Conservation (phyloP, 2,329 filamentous ascomycete species). For the Alternaria incomplexa region DNA sequence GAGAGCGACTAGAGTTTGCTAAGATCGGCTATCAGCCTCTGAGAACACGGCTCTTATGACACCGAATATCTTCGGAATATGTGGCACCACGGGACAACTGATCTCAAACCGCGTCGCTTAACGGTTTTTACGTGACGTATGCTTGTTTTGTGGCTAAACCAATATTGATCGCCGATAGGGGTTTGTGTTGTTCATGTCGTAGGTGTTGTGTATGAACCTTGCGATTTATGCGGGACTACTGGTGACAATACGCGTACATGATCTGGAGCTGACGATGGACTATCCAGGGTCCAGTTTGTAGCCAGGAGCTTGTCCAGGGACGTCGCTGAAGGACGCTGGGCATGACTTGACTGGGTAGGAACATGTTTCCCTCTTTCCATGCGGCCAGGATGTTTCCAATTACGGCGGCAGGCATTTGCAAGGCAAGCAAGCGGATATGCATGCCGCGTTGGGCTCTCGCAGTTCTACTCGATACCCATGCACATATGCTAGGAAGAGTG, state of each 20-base stretch:
- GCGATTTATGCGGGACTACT: background rate
- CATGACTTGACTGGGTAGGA: background rate
- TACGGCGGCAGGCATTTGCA: background rate
- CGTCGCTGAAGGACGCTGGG: background rate
- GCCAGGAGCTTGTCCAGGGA: background rate
- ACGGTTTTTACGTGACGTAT: background rate
- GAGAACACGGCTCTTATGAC: background rate
- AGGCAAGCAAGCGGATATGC: background rate
- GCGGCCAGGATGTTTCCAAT: background rate
- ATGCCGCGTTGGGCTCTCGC: background rate
- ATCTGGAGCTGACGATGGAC: background rate
- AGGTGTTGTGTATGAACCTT: background rate
- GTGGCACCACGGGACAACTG: background rate
- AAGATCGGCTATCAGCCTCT: background rate
- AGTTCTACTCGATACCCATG: background rate
- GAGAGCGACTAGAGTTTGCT: background rate
- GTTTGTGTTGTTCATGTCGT: background rate
- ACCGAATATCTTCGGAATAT: constrained; percentile 6
- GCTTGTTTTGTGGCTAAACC: background rate
- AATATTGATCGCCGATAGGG: background rate
- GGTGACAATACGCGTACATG: background rate
- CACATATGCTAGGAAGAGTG: background rate
- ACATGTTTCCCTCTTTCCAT: background rate
- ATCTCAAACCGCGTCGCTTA: background rate
- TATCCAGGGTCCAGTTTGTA: background rate